phyloP scores from a whole-genome alignment of 768 basidiomycete species.

The Termitomyces sp. region DNA sequence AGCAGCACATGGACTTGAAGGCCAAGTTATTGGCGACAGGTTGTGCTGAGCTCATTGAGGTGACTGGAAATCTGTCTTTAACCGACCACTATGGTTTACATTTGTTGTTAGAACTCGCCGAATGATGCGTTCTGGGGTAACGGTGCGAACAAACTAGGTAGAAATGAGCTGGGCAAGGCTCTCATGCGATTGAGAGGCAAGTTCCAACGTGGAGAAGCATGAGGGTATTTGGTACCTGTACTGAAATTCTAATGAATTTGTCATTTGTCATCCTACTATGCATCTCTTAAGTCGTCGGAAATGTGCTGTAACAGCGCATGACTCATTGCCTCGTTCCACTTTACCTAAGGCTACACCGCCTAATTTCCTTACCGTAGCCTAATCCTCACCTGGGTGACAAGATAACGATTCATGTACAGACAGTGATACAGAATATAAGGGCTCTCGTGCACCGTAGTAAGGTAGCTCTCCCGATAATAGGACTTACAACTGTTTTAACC shows the following conservation, averaged over 20 bases:
- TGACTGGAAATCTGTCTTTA: slow-evolving; percentile 14
- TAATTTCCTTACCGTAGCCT: too few relatives aligned
- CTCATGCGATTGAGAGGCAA: slow-evolving; percentile 55
- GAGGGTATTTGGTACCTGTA: background rate
- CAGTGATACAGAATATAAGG: too few relatives aligned
- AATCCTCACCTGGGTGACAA: too few relatives aligned
- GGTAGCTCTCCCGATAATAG: too few relatives aligned
- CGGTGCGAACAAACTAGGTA: slow-evolving; percentile 57
- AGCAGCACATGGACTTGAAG: slow-evolving; percentile 56
- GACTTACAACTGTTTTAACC: too few relatives aligned
- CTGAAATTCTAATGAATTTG: background rate
- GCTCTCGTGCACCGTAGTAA: too few relatives aligned
- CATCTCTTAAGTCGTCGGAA: too few relatives aligned
- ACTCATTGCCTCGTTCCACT: too few relatives aligned
- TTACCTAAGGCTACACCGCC: too few relatives aligned
- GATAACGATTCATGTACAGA: too few relatives aligned
- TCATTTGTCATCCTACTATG: background rate
- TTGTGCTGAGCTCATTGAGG: slow-evolving; percentile 66
- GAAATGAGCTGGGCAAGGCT: slow-evolving; percentile 72
- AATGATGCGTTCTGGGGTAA: slow-evolving; percentile 74
- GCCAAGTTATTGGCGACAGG: slow-evolving; percentile 58
- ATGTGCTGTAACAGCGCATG: too few relatives aligned
- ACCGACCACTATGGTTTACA: background rate
- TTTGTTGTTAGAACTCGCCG: slow-evolving; percentile 51
- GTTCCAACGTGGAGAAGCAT: slow-evolving; percentile 31